phyloP scores from a whole-genome alignment of 345 rosid species.

The Eucalyptus curtisii region DNA sequence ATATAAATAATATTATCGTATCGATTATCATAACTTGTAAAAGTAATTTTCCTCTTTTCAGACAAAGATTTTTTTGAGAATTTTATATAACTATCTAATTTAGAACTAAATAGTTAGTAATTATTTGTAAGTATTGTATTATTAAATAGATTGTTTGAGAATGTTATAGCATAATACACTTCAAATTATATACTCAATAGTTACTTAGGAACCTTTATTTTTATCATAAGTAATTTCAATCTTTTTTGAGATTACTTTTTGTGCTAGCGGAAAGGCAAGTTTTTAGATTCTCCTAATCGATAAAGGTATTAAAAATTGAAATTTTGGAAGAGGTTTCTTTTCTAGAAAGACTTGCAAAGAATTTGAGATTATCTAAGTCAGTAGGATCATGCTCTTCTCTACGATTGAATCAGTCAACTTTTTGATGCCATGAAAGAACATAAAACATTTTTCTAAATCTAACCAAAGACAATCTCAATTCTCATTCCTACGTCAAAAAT shows the following conservation, averaged over 20 bases:
- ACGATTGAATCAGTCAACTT: neutral
- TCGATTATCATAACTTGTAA: neutral
- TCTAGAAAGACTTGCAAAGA: accelerated
- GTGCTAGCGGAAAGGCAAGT: neutral
- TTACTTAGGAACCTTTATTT: neutral
- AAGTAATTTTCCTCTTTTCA: neutral
- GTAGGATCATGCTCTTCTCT: neutral
- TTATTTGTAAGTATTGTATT: neutral
- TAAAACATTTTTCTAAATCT: neutral
- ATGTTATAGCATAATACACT: neutral
- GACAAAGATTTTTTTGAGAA: neutral
- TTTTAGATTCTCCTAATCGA: neutral
- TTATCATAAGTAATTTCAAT: neutral
- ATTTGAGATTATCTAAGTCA: neutral
- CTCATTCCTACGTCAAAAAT: neutral
- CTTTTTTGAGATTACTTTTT: neutral
- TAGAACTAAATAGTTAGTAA: neutral
- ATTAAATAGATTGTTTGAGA: neutral
- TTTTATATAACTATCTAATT: neutral
- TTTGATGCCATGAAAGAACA: neutral
- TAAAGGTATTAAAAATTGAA: neutral
- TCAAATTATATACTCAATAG: neutral
- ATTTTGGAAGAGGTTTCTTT: neutral
- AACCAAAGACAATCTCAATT: neutral
- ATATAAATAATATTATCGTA: neutral